phyloP scores from a whole-genome alignment of 352 stramenopile genomes.

The Phytopythium sindhum region DNA sequence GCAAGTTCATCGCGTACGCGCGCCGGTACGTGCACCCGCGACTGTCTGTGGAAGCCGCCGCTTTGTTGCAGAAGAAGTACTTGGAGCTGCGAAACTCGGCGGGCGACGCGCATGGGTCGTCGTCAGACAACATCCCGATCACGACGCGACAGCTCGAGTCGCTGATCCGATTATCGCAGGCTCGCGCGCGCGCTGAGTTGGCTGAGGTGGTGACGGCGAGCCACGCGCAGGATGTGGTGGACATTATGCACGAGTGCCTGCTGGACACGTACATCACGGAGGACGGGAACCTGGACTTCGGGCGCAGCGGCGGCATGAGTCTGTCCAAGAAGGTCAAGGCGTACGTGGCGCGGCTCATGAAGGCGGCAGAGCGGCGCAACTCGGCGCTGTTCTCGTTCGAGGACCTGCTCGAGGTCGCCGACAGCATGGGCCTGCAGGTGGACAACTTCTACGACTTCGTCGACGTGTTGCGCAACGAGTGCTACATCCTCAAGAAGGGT shows the following conservation, averaged over 20 bases:
- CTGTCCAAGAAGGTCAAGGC: slow-evolving; percentile 75
- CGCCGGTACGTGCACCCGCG: slow-evolving; percentile 92
- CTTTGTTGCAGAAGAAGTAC: slow-evolving; percentile 88
- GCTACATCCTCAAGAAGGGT: slow-evolving; percentile 83
- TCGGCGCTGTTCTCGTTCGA: slow-evolving; percentile 73
- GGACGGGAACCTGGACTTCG: slow-evolving; percentile 85
- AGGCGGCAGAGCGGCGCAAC: slow-evolving; percentile 51
- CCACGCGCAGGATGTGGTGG: slow-evolving; percentile 96
- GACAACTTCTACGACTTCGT: slow-evolving; percentile 84
- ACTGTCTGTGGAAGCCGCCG: slow-evolving; percentile 48
- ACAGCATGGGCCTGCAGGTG: slow-evolving; percentile 71
- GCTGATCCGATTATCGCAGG: slow-evolving; percentile 88
- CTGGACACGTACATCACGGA: slow-evolving; percentile 90
- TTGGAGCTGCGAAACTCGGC: slow-evolving; percentile 73
- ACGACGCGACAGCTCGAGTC: slow-evolving; percentile 97
- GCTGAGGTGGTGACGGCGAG: slow-evolving; percentile 90
- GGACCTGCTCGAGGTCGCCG: slow-evolving; percentile 65
- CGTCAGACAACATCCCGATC: slow-evolving; percentile 73
- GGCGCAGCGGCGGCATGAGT: slow-evolving; percentile 63
- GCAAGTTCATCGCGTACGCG: slow-evolving; percentile 98
- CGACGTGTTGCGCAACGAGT: slow-evolving; percentile 84
- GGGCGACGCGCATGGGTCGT: slow-evolving; percentile 39
- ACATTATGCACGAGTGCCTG: slow-evolving; percentile 94
- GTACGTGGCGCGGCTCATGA: slow-evolving; percentile 78
- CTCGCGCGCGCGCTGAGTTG: slow-evolving; percentile 93